Base-by-base conservation (phyloP, 208 protist genomes). In the Leishmania guyanensis region DNA sequence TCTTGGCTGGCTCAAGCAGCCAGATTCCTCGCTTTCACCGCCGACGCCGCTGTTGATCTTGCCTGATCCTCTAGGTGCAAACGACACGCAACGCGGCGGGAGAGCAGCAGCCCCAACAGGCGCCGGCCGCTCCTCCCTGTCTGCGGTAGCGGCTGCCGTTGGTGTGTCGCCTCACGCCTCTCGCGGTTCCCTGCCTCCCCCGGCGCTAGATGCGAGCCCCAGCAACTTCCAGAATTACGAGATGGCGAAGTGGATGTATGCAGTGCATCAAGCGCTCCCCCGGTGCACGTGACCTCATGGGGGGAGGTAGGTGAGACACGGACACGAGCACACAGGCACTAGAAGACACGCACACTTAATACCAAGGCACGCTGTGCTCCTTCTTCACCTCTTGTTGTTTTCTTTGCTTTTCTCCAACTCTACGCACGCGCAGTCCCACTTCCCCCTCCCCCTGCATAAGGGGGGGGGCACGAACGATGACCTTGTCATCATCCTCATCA, bases 141-240 rank as follows among this genome's bases (percentile, higher is more conserved):
- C 33, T 33, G 54, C 56, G 5, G 10, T n/a, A 17, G 54, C 29
- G 53, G 53, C 12, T 26, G 29, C 39, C 36, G 26, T 12, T 1
- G 66, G 29, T 10, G 36, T 26, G 33, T 46, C 72, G 29, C 10
- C 53, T 29, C 22, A n/a, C 39, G 56, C 54, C 17, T 36, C 53
- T 33, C 56, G 29, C 2, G 22, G 54, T 12, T 39, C 39, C n/a
- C 33, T 79, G 20, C 56, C 60, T 53, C 74, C 77, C 6, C 62
- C 72, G 29, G 78, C 68, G 64, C 73, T 82, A 29, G 82, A 86
- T 39, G 73, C 78, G 54, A 75, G 78, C 58, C 82, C 82, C 43
- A 86, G 71, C 64, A 86, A 8, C 16, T 82, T 86, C 39, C 82
- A 86, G 33, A 82, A 80, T 46, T 86, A 86, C 51, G 82, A 86